Conservation (phyloP, 495 filamentous ascomycete genomes). For the Aspergillus olivimuriae region DNA sequence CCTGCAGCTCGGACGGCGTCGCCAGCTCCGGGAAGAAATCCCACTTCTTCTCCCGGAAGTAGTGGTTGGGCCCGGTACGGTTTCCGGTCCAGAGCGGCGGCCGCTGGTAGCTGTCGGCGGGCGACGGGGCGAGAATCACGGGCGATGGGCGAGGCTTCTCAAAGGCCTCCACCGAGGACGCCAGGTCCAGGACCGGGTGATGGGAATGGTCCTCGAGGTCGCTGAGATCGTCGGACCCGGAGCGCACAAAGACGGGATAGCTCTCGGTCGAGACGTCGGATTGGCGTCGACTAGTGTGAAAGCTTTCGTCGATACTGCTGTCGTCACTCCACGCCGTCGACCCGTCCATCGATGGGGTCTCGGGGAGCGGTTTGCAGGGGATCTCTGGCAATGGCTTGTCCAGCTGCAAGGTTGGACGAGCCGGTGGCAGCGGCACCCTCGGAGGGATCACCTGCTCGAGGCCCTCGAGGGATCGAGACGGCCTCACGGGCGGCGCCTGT, state of each 20-base stretch:
- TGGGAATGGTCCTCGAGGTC: constrained; percentile 19
- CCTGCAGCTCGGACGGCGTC: constrained; percentile 20
- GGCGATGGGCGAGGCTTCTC: constrained; percentile 10
- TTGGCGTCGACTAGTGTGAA: constrained; percentile 20
- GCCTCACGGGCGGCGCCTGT: constrained; percentile 31
- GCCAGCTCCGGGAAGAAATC: constrained; percentile 44
- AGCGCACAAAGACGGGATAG: constrained; percentile 36
- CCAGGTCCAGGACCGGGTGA: constrained; percentile 9
- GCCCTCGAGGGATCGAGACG: constrained; percentile 38
- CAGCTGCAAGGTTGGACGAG: constrained; percentile 24
- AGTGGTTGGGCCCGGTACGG: constrained; percentile 31
- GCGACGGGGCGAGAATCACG: constrained; percentile 15
- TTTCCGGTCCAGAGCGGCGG: constrained; percentile 19
- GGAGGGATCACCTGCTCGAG: constrained; percentile 37
- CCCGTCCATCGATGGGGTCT: constrained; percentile 16
- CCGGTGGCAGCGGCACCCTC: constrained; percentile 6
- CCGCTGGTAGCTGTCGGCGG: constrained; percentile 23
- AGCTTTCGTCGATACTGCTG: constrained; percentile 27
- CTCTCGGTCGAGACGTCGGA: constrained; percentile 25
- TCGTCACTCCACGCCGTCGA: constrained; percentile 33
- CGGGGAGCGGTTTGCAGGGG: constrained; percentile 23
- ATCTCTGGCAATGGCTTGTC: constrained; percentile 37
- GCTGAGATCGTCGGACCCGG: constrained; percentile 27
- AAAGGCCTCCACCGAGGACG: constrained; percentile 9
- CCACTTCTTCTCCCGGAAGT: constrained; percentile 46